phyloP scores from a whole-genome alignment of 768 basidiomycete genomes.

The Boletus huronensis region DNA sequence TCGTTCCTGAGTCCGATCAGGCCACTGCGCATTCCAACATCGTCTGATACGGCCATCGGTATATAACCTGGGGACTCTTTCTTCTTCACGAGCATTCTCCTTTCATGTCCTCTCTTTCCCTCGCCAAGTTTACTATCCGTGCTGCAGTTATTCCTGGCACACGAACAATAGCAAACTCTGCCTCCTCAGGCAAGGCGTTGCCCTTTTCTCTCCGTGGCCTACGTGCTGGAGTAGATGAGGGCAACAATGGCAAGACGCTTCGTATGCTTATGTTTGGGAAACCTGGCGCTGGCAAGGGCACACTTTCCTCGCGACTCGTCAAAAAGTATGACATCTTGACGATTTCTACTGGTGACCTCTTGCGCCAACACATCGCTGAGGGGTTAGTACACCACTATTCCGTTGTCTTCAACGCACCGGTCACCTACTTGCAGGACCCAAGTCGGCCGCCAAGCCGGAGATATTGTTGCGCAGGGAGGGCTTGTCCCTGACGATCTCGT shows the following conservation, averaged over 20 bases:
- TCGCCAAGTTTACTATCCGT: slow-evolving; percentile 17
- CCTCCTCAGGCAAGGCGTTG: slow-evolving; percentile 38
- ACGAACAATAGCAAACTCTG: slow-evolving; percentile 31
- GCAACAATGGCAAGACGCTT: slow-evolving; percentile 28
- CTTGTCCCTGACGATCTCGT: slow-evolving; percentile 79
- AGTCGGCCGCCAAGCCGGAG: slow-evolving; percentile 70
- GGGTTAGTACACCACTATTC: slow-evolving; percentile 18
- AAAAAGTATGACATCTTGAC: slow-evolving; percentile 77
- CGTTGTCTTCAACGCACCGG: neutral
- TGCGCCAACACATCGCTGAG: slow-evolving; percentile 80
- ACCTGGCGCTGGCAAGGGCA: slow-evolving; percentile 80
- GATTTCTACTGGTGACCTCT: slow-evolving; percentile 80
- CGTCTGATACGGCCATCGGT: slow-evolving; percentile 13
- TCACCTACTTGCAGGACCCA: slow-evolving; percentile 47
- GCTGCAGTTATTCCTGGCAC: slow-evolving; percentile 9
- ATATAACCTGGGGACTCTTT: slow-evolving; percentile 16
- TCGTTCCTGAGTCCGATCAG: slow-evolving; percentile 5
- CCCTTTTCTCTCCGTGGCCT: slow-evolving; percentile 50
- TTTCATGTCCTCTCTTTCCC: slow-evolving; percentile 19
- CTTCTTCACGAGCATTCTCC: neutral
- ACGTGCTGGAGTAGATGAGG: slow-evolving; percentile 28
- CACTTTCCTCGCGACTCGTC: slow-evolving; percentile 69
- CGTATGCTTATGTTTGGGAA: slow-evolving; percentile 59
- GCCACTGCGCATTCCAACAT: slow-evolving; percentile 7
- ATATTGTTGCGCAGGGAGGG: slow-evolving; percentile 74